phyloP scores from a whole-genome alignment of 257 asterid species.

The Petrea volubilis region DNA sequence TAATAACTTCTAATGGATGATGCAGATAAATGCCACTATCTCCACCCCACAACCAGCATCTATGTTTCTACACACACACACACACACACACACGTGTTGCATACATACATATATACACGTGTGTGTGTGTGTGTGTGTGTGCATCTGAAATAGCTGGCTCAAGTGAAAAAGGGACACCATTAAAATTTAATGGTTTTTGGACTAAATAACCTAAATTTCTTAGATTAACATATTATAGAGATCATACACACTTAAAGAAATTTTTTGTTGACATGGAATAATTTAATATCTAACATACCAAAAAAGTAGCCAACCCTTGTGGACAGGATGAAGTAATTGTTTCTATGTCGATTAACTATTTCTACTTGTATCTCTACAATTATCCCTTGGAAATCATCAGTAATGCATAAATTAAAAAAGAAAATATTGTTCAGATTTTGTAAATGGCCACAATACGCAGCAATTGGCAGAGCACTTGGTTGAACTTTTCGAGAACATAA shows the following conservation, averaged over 20 bases:
- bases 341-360: background rate
- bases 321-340: background rate
- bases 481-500: constrained; percentile 3
- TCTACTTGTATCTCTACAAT: constrained; percentile 5
- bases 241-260: background rate
- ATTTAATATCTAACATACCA: background rate
- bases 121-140: too few relatives aligned
- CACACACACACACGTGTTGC: too few relatives aligned
- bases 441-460: background rate
- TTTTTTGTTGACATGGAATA: background rate
- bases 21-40: too few relatives aligned
- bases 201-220: background rate
- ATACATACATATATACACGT: too few relatives aligned
- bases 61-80: too few relatives aligned
- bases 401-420: background rate
- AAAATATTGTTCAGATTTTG: background rate
- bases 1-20: background rate
- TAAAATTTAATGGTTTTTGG: background rate
- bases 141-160: background rate
- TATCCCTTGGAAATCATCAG: background rate
- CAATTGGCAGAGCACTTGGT: constrained; percentile 1
- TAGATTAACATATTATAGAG: background rate
- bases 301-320: background rate
- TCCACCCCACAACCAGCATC: too few relatives aligned
- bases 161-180: too few relatives aligned